These are phyloP conservation scores for Rhododendron molle DNA, from an alignment of 148 eudicot species.

Conservation along the genomic window DNA sequence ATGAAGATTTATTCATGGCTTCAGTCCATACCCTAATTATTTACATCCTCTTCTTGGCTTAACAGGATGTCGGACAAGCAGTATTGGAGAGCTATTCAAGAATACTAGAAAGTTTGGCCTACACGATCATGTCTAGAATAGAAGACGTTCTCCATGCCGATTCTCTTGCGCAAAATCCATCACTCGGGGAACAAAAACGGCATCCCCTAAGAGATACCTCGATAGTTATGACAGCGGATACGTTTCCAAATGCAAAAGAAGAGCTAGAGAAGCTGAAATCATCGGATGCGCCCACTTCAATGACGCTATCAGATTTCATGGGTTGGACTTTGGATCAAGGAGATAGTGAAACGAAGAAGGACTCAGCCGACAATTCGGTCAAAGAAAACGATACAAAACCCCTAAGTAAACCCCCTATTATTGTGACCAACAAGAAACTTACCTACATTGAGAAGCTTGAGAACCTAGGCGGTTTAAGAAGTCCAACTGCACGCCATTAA, in stretches of 20 bases:
- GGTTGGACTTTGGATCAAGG: slow-evolving; percentile 50
- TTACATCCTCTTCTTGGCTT: slow-evolving; percentile 2
- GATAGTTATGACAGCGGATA: slow-evolving; percentile 13
- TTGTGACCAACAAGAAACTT: slow-evolving; percentile 35
- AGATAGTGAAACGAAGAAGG: slow-evolving; percentile 34
- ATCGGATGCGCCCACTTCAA: slow-evolving; percentile 47
- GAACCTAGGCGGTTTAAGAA: slow-evolving; percentile 48
- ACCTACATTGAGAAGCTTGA: slow-evolving; percentile 61
- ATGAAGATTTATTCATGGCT: not conserved
- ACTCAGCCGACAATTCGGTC: slow-evolving; percentile 22
- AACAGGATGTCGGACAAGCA: slow-evolving; percentile 72
- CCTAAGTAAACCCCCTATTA: slow-evolving; percentile 28
- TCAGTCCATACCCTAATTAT: not conserved
- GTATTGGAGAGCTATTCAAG: slow-evolving; percentile 78
- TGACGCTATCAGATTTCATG: slow-evolving; percentile 75
- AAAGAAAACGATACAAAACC: slow-evolving; percentile 20
- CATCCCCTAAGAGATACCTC: slow-evolving; percentile 27
- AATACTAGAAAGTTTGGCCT: slow-evolving; percentile 68
- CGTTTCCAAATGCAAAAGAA: slow-evolving; percentile 39
- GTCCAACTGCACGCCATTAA: slow-evolving; percentile 52
- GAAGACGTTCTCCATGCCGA: slow-evolving; percentile 71
- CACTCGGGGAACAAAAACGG: slow-evolving; percentile 30
- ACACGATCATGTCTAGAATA: slow-evolving; percentile 57
- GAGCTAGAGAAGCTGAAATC: slow-evolving; percentile 55
- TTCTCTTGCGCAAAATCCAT: slow-evolving; percentile 42